Evolutionary conservation across 495 filamentous ascomycete species (phyloP), one percentile per base, ranked within the genome.

Genomic region (Wilcoxina mikolae): DNA sequence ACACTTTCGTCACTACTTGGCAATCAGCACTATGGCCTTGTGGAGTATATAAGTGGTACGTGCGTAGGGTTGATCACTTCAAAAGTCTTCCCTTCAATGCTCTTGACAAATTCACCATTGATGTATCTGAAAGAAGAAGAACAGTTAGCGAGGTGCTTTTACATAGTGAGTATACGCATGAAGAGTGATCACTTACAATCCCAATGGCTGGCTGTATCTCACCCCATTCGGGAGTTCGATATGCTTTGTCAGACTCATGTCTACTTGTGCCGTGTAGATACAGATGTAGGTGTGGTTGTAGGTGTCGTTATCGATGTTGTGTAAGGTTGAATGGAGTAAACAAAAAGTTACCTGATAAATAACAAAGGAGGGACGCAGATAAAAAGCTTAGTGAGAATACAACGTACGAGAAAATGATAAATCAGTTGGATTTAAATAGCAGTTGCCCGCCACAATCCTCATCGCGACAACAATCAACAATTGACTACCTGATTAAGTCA

Each of bases 81-180:
- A 68, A 89, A 87, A 62, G 82, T 84, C 73, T 82, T 80, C 68
- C 81, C 82, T 46, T 87, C 86, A 53, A 80, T 78, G 66, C 80
- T 79, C 73, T 87, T 84, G 58, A 94, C 79, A 68, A 80, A 98
- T 72, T 96, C 88, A 68, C 89, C 89, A 80, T 98, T 95, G 76
- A 98, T 98, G 78, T 94, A 98, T 66, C 89, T 95, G 66, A n/a
- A 11, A 11, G 4, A 17, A 35, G 24, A 17, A 23, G 3, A 20
- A 1, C 17, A 31, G 20, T 9, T 5, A 20, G 50, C 26, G 41
- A 55, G 27, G 4, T 24, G 20, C 35, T 23, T 4, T 26, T 26
- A 56, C 39, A 55, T 39, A 20, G 53, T 15, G 2, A 15, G 23
- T 46, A 15, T 4, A 18, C 20, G 42, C 47, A 10, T 26, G 39